Evolutionary conservation across 1,139 yeast species (phyloP), one percentile per base, ranked within the genome.

Genomic region (Tardiomyces blankii): DNA sequence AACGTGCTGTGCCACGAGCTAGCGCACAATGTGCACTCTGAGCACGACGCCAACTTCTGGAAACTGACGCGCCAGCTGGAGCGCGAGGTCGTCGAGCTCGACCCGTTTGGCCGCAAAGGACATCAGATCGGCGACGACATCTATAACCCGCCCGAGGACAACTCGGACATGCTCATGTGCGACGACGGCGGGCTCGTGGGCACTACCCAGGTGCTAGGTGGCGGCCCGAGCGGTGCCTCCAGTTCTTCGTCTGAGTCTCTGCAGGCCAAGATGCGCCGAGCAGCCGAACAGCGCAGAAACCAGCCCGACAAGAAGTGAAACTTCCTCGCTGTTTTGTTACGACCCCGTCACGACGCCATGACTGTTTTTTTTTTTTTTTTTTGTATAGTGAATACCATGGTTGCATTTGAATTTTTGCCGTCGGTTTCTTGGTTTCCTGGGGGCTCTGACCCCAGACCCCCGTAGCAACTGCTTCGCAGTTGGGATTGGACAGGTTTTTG

Each of bases 1-100:
- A 61, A 58, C 42, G 67, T 66, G 9, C 54, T 68, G 27, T 63
- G 70, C 48, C 72, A 68, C 47, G 72, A 68, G 48, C 57, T 68
- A 21, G 60, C 71, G 8, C 72, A 68, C 47, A 68, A 66, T 46
- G 63, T 58, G 12, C 57, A 59, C 45, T 51, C 56, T 3, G 68
- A 64, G 14, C 72, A 68, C 49, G 64, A 65, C 48, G 50, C 57
- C 16, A 48, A 57, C 44, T 68, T 68, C 49, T 66, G 70, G 69
- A 58, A 53, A n/a, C 56, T 67, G 18, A 62, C 65, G 46, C 52
- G 56, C 40, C 52, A 48, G 42, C 58, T 66, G 25, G 68, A 64
- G 48, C 52, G 54, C 42, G 68, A 67, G 46, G 67, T 62, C 16
- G 55, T 63, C 13, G 55, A 49, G 8, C 49, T 64, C 25, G 65